Percentiles rank a stretch among this genome's conserved stretches.
These are phyloP conservation scores for Gymnopilus dilepis DNA, from an alignment of 768 basidiomycete species.

Conservation along the genomic window DNA sequence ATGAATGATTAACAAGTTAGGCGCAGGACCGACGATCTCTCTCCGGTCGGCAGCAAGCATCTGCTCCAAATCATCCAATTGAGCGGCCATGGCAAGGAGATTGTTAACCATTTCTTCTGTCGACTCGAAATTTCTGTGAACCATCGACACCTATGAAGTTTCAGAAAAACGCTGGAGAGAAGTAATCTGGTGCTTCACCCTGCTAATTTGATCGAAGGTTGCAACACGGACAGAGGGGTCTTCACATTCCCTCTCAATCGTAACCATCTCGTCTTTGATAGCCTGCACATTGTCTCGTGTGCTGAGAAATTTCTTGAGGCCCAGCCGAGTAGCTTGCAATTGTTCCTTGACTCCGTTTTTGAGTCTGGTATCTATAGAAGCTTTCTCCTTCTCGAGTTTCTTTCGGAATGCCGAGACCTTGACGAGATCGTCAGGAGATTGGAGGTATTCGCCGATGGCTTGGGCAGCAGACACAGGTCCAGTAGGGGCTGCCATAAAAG, in stretches of 20 bases:
- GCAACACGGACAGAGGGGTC: conserved; percentile 79
- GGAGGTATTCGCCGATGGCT: conserved; percentile 87
- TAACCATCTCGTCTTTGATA: conserved; percentile 86
- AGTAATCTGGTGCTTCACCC: conserved; percentile 56
- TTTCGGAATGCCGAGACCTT: conserved; percentile 90
- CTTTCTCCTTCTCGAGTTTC: conserved; percentile 96
- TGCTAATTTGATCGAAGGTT: conserved; percentile 95
- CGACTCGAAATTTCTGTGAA: conserved; percentile 93
- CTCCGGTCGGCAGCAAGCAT: conserved; percentile 77
- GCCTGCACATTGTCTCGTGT: conserved; percentile 80
- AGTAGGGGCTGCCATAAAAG: conserved; percentile 52
- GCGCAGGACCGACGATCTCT: conserved; percentile 85
- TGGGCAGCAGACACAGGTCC: conserved; percentile 75
- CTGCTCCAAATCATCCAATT: conserved; percentile 77
- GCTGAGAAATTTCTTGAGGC: conserved; percentile 78
- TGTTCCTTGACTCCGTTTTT: conserved; percentile 94
- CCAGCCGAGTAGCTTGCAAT: conserved; percentile 87
- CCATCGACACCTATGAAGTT: conserved; percentile 81
- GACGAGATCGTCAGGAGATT: conserved; percentile 90
- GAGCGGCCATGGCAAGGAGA: conserved; percentile 88
- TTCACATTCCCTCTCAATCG: conserved; percentile 74
- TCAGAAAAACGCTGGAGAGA: not conserved
- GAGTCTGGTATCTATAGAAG: conserved; percentile 89
- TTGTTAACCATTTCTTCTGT: conserved; percentile 97
- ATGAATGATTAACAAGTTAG: conserved; percentile 89